Percentiles rank a stretch among this genome's conserved stretches.
Evolutionary conservation across 2,329 filamentous ascomycete species (phyloP).

Genomic region (Beauveria bassiana): DNA sequence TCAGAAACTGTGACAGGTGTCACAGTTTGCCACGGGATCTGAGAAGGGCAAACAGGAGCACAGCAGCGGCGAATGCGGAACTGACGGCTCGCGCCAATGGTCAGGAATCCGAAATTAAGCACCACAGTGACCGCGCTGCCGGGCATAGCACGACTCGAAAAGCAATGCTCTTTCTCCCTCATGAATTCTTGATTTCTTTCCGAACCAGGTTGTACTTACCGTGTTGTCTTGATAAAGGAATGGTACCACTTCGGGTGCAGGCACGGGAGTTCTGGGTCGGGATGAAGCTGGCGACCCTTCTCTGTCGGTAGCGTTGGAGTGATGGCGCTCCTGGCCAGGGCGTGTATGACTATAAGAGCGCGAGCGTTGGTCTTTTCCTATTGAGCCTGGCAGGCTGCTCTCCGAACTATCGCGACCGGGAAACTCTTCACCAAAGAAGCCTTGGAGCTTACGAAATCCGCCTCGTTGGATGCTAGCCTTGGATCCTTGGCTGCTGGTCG

Average conservation of each 20-base stretch:
- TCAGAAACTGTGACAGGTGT: slow-evolving; percentile 16
- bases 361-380: slow-evolving; percentile 52
- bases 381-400: slow-evolving; percentile 48
- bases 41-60: background rate
- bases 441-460: slow-evolving; percentile 75
- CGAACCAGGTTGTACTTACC: slow-evolving; percentile 44
- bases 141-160: background rate
- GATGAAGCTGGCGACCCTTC: slow-evolving; percentile 70
- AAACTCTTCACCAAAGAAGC: slow-evolving; percentile 89
- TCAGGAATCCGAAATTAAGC: slow-evolving; percentile 4
- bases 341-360: slow-evolving; percentile 54
- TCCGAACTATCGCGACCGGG: slow-evolving; percentile 68
- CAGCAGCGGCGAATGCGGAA: background rate
- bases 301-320: slow-evolving; percentile 67
- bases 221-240: slow-evolving; percentile 80
- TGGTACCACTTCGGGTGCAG: slow-evolving; percentile 90
- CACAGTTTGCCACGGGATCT: slow-evolving; percentile 1
- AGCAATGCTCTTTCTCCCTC: slow-evolving; percentile 16
- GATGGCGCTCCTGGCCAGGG: slow-evolving; percentile 66
- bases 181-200: background rate
- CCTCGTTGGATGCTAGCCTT: slow-evolving; percentile 62
- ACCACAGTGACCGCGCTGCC: background rate
- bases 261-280: slow-evolving; percentile 75
- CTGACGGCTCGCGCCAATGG: slow-evolving; percentile 4
- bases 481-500: slow-evolving; percentile 76